phyloP scores from a whole-genome alignment of 1,284 basidiomycete genomes.

The Sphaerobolus stellatus region DNA sequence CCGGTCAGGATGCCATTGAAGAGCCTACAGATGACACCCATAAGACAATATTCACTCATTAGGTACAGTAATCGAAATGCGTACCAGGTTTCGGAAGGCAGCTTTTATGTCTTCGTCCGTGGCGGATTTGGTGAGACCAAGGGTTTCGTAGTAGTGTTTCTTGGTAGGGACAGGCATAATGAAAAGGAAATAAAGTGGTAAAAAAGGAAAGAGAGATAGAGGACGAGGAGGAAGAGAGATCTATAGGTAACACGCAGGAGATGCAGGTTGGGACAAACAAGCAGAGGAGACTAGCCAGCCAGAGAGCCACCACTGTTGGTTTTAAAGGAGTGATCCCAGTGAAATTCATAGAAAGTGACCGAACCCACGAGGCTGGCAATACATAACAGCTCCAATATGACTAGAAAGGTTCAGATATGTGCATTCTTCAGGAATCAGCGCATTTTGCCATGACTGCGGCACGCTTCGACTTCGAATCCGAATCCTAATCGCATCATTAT shows the following conservation, averaged over 20 bases:
- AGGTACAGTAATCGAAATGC: conserved; percentile 1
- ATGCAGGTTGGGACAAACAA: not conserved
- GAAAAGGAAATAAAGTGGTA: not conserved
- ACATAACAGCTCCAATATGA: too few relatives aligned
- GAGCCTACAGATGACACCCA: conserved; percentile 28
- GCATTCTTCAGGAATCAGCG: too few relatives aligned
- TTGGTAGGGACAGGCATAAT: conserved; percentile 14
- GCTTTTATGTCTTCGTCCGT: conserved; percentile 49
- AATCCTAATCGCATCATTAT: too few relatives aligned
- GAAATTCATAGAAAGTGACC: too few relatives aligned
- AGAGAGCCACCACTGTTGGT: too few relatives aligned
- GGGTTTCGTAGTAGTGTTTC: conserved; percentile 36
- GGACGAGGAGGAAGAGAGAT: not conserved
- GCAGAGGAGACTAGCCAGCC: not conserved
- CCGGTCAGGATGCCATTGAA: conserved; percentile 53
- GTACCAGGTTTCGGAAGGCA: conserved; percentile 23
- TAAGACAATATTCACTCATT: not conserved
- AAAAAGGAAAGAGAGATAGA: conserved; percentile 1
- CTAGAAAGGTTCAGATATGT: too few relatives aligned
- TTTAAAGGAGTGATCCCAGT: too few relatives aligned
- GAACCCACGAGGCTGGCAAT: too few relatives aligned
- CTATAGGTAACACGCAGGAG: not conserved
- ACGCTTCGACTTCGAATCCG: not conserved
- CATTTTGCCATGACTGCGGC: conserved; percentile 3
- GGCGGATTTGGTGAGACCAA: conserved; percentile 44